Percentiles rank a stretch among this genome's conserved stretches.
phyloP scores from a whole-genome alignment of 2,329 filamentous ascomycete genomes.

The Penicillium thymicola region DNA sequence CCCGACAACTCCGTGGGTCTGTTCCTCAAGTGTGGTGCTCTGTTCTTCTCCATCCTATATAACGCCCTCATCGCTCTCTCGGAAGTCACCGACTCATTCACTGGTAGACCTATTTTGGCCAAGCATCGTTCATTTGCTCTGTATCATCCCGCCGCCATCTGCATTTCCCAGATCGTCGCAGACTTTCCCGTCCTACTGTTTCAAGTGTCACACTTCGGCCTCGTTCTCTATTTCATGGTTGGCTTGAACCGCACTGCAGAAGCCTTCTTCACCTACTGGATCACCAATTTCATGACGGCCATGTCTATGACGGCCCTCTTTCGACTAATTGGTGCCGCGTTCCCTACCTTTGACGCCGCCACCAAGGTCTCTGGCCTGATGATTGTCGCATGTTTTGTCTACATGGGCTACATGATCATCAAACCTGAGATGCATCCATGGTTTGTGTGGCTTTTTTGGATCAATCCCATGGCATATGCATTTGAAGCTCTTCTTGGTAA shows the following conservation, averaged over 20 bases:
- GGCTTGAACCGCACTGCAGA: neutral
- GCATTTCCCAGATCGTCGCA: conserved; percentile 37
- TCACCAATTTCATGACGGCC: neutral
- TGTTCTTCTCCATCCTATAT: neutral
- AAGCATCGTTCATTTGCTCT: neutral
- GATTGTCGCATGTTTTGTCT: neutral
- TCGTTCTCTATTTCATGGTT: conserved; percentile 56
- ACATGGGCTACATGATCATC: neutral
- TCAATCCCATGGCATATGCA: neutral
- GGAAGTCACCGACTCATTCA: neutral
- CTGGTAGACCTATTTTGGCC: neutral
- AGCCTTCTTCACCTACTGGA: neutral
- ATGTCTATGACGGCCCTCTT: neutral
- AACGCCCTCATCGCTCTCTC: neutral
- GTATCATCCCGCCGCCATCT: conserved; percentile 42
- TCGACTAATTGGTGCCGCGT: neutral
- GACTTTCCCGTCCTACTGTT: conserved; percentile 54
- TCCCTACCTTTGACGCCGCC: neutral
- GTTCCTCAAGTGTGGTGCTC: neutral
- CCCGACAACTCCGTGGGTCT: neutral
- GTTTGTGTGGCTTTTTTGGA: neutral
- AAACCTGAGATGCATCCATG: neutral
- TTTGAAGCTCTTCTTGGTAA: neutral
- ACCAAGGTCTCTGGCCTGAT: neutral
- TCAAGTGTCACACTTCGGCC: conserved; percentile 54